Conservation (phyloP, 805 yeast species). For the Wickerhamomyces hampshirensis region DNA sequence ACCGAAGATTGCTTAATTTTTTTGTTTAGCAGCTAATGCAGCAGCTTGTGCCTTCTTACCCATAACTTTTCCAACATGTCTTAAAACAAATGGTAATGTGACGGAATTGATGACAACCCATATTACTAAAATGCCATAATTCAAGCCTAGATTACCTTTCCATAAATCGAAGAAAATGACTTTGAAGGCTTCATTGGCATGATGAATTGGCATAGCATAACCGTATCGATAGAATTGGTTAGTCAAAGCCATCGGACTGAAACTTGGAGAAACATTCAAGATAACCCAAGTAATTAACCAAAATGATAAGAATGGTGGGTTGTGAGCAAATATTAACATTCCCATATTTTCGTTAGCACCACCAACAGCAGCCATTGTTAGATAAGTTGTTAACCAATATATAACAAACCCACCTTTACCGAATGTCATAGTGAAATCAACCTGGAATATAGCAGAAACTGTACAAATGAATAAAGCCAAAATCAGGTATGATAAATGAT, state of each 20-base stretch:
- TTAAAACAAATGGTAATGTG: constrained; percentile 40
- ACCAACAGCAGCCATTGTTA: constrained; percentile 75
- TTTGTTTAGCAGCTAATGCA: constrained; percentile 9
- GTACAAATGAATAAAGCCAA: constrained; percentile 54
- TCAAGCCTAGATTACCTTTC: constrained; percentile 53
- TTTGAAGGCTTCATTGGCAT: constrained; percentile 56
- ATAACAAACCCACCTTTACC: constrained; percentile 70
- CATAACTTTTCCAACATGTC: constrained; percentile 35
- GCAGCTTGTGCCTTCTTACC: constrained; percentile 25
- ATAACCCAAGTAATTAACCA: constrained; percentile 73
- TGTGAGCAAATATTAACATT: constrained; percentile 41
- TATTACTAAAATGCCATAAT: constrained; percentile 52
- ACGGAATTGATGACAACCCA: constrained; percentile 54
- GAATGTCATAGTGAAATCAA: constrained; percentile 51
- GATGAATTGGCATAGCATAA: constrained; percentile 65
- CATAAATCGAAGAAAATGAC: constrained; percentile 54
- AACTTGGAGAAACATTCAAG: constrained; percentile 62
- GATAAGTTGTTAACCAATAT: constrained; percentile 63
- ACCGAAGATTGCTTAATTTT: too few relatives aligned
- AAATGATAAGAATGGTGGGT: constrained; percentile 64
- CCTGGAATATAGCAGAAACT: constrained; percentile 65
- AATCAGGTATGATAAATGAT: constrained; percentile 51
- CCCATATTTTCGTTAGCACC: constrained; percentile 66
- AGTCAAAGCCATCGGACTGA: constrained; percentile 56
- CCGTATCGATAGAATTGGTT: constrained; percentile 60